Percentiles rank a stretch among this genome's conserved stretches.
These are phyloP conservation scores for Verticillium nonalfalfae DNA, from an alignment of 2,329 filamentous ascomycete species.

Conservation along the genomic window DNA sequence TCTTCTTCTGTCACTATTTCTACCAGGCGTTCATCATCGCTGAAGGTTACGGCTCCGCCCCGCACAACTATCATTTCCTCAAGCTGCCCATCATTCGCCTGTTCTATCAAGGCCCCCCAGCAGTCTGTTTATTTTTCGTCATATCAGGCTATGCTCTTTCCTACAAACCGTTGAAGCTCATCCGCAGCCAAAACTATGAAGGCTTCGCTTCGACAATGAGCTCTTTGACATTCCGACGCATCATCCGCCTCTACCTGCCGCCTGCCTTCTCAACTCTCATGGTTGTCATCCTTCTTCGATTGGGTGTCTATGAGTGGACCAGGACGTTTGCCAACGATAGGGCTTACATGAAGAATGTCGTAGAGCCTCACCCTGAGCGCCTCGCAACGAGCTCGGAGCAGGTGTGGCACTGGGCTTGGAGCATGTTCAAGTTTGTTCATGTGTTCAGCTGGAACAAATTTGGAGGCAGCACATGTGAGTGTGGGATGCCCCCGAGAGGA, in stretches of 20 bases:
- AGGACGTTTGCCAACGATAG: conserved; percentile 36
- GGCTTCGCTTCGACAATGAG: conserved; percentile 38
- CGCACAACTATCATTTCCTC: conserved; percentile 37
- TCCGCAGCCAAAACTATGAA: conserved; percentile 27
- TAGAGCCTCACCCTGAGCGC: conserved; percentile 38
- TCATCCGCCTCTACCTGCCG: conserved; percentile 45
- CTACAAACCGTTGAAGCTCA: conserved; percentile 43
- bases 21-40: conserved; percentile 47
- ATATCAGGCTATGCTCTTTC: conserved; percentile 56
- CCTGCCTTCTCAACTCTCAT: conserved; percentile 43
- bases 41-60: conserved; percentile 39
- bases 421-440: conserved; percentile 44
- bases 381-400: conserved; percentile 31
- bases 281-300: conserved; percentile 34
- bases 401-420: conserved; percentile 36
- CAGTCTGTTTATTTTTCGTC: conserved; percentile 56
- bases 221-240: conserved; percentile 45
- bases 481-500: neutral
- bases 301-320: conserved; percentile 42
- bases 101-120: conserved; percentile 47
- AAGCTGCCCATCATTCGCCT: conserved; percentile 49
- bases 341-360: conserved; percentile 38
- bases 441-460: conserved; percentile 43
- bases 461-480: conserved; percentile 37
- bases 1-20: conserved; percentile 51